phyloP scores from a whole-genome alignment of 169 alveolate species.

The Besnoitia besnoiti region DNA sequence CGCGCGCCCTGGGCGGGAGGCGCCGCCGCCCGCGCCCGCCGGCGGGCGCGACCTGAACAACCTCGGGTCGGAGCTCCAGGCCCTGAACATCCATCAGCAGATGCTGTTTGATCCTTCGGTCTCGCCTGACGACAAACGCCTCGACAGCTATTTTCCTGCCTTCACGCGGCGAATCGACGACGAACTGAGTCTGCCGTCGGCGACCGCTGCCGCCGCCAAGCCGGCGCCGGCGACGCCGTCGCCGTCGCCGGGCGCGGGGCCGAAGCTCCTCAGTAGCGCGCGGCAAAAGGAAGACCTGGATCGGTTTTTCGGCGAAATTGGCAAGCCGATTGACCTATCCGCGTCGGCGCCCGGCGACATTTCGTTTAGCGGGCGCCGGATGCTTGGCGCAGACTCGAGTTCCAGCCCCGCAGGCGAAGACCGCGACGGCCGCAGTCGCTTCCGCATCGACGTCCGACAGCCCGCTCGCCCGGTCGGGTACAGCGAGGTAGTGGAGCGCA shows the following conservation, averaged over 20 bases:
- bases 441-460: background rate
- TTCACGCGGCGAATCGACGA: background rate
- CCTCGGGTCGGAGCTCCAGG: background rate
- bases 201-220: background rate
- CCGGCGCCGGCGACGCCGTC: too few relatives aligned
- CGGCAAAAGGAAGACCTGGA: background rate
- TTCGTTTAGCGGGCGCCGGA: background rate
- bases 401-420: background rate
- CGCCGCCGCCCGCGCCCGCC: background rate
- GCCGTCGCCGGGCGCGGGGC: too few relatives aligned
- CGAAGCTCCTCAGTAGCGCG: background rate
- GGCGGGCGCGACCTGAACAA: background rate
- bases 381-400: background rate
- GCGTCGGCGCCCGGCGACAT: background rate
- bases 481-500: background rate
- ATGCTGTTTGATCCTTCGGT: conserved; percentile 8
- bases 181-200: background rate
- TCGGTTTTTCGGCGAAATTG: background rate
- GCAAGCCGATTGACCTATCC: background rate
- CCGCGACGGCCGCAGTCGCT: background rate
- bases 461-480: background rate
- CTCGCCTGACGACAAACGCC: background rate
- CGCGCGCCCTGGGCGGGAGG: background rate
- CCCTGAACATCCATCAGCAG: background rate
- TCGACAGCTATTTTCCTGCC: background rate